Evolutionary conservation across 2,329 filamentous ascomycete species (phyloP).

Genomic region (Neocatenulostroma microsporum): DNA sequence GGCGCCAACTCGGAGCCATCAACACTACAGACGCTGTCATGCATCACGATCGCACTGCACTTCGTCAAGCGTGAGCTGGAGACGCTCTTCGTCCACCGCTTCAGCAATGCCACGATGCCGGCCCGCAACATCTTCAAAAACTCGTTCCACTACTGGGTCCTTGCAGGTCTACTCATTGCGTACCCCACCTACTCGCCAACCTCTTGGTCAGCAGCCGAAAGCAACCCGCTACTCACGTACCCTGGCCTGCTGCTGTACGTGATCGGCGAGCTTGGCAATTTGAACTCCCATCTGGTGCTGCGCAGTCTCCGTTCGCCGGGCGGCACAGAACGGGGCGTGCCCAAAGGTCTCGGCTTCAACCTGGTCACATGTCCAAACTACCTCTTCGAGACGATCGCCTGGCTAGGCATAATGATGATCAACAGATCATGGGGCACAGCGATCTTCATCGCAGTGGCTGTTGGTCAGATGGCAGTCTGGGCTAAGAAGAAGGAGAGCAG

Average conservation of each 20-base stretch:
- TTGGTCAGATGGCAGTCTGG: constrained; percentile 77
- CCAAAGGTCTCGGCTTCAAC: constrained; percentile 72
- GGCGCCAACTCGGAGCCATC: constrained; percentile 44
- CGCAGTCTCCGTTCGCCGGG: constrained; percentile 68
- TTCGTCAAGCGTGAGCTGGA: constrained; percentile 94
- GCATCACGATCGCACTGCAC: constrained; percentile 68
- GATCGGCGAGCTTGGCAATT: constrained; percentile 73
- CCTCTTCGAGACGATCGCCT: constrained; percentile 82
- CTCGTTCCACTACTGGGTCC: constrained; percentile 84
- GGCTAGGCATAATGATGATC: constrained; percentile 73
- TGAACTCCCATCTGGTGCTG: constrained; percentile 70
- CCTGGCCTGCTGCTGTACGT: constrained; percentile 63
- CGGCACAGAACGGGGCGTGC: constrained; percentile 80
- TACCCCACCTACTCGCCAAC: constrained; percentile 77
- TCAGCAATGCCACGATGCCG: constrained; percentile 93
- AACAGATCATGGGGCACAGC: constrained; percentile 71
- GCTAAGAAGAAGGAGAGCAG: constrained; percentile 84
- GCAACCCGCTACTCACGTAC: constrained; percentile 52
- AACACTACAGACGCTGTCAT: constrained; percentile 63
- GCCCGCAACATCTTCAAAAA: constrained; percentile 88
- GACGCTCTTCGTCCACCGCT: constrained; percentile 89
- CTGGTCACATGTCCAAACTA: constrained; percentile 96
- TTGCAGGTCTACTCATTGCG: constrained; percentile 72
- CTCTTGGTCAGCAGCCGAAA: constrained; percentile 54
- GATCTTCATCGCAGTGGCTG: constrained; percentile 67